These are phyloP conservation scores for Syzygium syzygioides DNA, from an alignment of 441 rosid species.

Conservation along the genomic window DNA sequence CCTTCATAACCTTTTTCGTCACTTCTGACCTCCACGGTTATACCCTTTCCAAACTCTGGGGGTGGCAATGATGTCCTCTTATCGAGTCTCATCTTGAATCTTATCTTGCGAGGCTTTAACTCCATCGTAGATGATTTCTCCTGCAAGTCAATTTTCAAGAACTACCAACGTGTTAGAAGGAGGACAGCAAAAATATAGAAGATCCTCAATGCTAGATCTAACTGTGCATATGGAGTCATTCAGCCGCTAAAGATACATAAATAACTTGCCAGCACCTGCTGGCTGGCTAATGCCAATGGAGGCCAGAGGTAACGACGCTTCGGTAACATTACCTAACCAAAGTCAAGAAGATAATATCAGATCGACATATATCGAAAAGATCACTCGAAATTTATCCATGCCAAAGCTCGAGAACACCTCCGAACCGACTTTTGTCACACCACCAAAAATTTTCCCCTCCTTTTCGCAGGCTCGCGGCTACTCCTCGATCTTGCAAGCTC, in stretches of 20 bases:
- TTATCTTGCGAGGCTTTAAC: constrained; percentile 5
- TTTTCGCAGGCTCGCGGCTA: background rate
- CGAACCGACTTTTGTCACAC: background rate
- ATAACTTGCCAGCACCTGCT: background rate
- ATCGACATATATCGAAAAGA: background rate
- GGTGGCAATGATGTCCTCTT: constrained; percentile 2
- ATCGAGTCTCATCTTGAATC: constrained; percentile 21
- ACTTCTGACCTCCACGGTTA: constrained; percentile 29
- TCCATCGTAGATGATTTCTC: constrained; percentile 2
- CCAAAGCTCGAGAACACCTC: background rate
- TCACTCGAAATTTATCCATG: background rate
- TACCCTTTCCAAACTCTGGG: constrained; percentile 16
- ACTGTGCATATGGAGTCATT: background rate
- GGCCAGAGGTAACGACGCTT: background rate
- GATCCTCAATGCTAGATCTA: background rate
- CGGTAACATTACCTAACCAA: background rate
- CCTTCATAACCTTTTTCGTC: constrained; percentile 32
- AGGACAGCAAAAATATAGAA: background rate
- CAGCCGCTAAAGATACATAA: background rate
- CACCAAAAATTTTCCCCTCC: background rate
- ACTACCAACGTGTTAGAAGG: background rate
- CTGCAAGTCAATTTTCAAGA: constrained; percentile 16
- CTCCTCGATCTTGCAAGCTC: background rate
- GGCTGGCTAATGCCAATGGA: background rate
- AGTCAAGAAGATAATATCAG: background rate